Conservation (phyloP, 2,329 filamentous ascomycete species). For the Ophiostoma pallidulum region DNA sequence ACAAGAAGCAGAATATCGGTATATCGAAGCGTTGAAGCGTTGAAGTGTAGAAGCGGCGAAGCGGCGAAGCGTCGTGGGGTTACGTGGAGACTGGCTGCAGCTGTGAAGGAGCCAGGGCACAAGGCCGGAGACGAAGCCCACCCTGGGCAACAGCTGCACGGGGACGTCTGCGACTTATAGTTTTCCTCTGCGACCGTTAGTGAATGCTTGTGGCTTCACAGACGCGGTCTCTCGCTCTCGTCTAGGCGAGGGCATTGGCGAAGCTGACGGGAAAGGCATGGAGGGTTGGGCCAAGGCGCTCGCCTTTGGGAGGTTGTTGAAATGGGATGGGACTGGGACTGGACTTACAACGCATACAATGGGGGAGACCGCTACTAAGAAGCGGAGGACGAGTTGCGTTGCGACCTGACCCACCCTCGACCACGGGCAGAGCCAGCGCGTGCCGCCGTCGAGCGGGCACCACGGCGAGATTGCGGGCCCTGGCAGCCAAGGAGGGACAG, state of each 20-base stretch:
- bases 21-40: constrained; percentile 1
- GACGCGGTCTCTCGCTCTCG: no score
- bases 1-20: background rate
- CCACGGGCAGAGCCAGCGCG: background rate
- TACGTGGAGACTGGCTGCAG: background rate
- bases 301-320: no score
- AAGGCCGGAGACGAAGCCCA: background rate
- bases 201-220: no score
- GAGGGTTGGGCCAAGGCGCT: no score
- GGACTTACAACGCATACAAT: background rate
- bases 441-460: constrained; percentile 4
- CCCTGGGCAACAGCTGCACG: background rate
- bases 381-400: constrained; percentile 9
- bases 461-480: background rate
- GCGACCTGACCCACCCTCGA: constrained; percentile 7
- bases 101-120: background rate
- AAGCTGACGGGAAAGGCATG: no score
- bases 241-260: no score
- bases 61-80: background rate
- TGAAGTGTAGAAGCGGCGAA: background rate
- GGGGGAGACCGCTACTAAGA: background rate
- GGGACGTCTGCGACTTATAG: constrained; percentile 1
- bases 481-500: constrained; percentile 4
- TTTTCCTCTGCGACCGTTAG: background rate
- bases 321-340: no score